phyloP scores from a whole-genome alignment of 2,329 filamentous ascomycete species.

The Massarina eburnea region DNA sequence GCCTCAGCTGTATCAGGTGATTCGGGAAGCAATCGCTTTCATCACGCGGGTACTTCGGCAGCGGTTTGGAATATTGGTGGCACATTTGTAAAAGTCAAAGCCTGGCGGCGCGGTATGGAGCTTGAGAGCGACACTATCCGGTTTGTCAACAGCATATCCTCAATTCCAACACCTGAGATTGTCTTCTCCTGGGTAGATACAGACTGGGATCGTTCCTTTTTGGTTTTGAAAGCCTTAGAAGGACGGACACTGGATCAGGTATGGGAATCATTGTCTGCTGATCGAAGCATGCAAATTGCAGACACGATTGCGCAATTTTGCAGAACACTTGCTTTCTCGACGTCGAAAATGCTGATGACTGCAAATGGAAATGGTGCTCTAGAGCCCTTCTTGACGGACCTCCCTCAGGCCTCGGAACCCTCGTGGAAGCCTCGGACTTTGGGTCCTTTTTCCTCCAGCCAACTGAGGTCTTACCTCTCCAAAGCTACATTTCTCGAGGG shows the following conservation, averaged over 20 bases:
- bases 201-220: conserved; percentile 2
- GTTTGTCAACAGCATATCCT: conserved; percentile 4
- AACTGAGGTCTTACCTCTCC: conserved; percentile 1
- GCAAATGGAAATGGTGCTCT: conserved; percentile 1
- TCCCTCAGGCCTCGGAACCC: conserved; percentile 1
- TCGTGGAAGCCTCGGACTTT: conserved; percentile 6
- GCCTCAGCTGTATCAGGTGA: background rate
- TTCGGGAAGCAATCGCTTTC: conserved; percentile 1
- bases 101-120: conserved; percentile 3
- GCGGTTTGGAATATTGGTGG: conserved; percentile 6
- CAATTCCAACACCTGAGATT: conserved; percentile 1
- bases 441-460: background rate
- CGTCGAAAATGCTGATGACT: conserved; percentile 3
- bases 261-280: conserved; percentile 5
- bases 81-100: conserved; percentile 5
- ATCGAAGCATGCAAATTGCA: conserved; percentile 4
- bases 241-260: conserved; percentile 6
- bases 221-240: conserved; percentile 6
- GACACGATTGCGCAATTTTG: conserved; percentile 3
- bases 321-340: conserved; percentile 1
- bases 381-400: conserved; percentile 2
- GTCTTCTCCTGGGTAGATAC: conserved; percentile 1
- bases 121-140: conserved; percentile 5
- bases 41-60: conserved; percentile 2
- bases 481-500: conserved; percentile 1